These are phyloP conservation scores for Quercus phellos DNA, from an alignment of 331 rosid genomes.

Conservation along the genomic window DNA sequence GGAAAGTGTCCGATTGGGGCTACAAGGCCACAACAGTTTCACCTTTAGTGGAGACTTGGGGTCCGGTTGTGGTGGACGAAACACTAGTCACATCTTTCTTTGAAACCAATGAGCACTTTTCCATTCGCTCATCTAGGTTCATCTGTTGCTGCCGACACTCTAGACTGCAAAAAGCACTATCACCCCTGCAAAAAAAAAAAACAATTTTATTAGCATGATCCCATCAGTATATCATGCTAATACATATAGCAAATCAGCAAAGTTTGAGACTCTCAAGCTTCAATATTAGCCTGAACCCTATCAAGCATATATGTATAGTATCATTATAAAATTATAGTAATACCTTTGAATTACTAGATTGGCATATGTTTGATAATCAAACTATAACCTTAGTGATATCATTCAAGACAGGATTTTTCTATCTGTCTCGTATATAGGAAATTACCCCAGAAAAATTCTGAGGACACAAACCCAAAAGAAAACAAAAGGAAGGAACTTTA, in stretches of 20 bases:
- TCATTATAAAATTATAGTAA: too few species aligned
- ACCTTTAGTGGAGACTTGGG: slow-evolving; percentile 36
- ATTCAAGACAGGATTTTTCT: too few species aligned
- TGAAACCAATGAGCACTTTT: slow-evolving; percentile 43
- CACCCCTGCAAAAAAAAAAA: slow-evolving; percentile 54
- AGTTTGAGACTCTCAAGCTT: background rate
- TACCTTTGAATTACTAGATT: too few species aligned
- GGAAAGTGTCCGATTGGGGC: background rate
- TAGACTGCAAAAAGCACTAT: slow-evolving; percentile 75
- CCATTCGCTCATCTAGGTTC: slow-evolving; percentile 69
- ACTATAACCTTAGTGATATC: too few species aligned
- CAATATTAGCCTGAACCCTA: too few species aligned
- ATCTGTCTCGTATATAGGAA: too few species aligned
- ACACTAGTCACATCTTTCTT: slow-evolving; percentile 32
- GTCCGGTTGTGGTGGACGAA: slow-evolving; percentile 26
- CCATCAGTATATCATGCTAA: too few species aligned
- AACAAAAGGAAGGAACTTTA: background rate
- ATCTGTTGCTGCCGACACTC: slow-evolving; percentile 89
- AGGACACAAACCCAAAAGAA: background rate
- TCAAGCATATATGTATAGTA: too few species aligned
- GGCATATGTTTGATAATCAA: too few species aligned
- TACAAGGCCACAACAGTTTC: slow-evolving; percentile 51
- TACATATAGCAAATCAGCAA: too few species aligned
- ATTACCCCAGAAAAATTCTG: background rate
- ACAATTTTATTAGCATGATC: background rate